These are phyloP conservation scores for Sugiyamaella boreocaroliniensis DNA, from an alignment of 805 yeast species.

Conservation along the genomic window DNA sequence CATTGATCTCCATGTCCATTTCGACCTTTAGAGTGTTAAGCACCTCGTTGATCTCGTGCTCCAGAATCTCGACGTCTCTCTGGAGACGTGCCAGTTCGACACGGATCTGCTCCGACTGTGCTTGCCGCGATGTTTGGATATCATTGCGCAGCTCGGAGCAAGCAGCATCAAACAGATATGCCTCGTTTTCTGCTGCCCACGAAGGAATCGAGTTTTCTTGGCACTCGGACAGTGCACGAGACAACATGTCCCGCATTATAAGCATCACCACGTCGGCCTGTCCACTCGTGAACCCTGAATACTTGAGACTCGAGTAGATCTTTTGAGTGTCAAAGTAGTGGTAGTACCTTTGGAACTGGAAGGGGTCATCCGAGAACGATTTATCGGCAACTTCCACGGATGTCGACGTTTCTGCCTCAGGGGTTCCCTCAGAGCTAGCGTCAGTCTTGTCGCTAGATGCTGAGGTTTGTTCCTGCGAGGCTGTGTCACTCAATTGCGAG, in stretches of 20 bases:
- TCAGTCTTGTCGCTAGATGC: too few species aligned
- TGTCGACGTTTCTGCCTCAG: background rate
- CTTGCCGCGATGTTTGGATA: conserved; percentile 62
- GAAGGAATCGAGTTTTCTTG: conserved; percentile 34
- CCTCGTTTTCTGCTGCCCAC: conserved; percentile 79
- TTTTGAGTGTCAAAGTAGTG: conserved; percentile 54
- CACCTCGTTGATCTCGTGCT: conserved; percentile 67
- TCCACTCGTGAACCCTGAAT: conserved; percentile 51
- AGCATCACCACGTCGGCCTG: conserved; percentile 58
- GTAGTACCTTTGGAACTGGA: conserved; percentile 10
- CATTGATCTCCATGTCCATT: conserved; percentile 74
- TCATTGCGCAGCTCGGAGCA: conserved; percentile 80
- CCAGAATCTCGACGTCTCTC: conserved; percentile 61
- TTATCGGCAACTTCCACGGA: background rate
- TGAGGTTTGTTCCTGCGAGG: too few species aligned
- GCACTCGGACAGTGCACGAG: conserved; percentile 29
- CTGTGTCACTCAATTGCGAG: too few species aligned
- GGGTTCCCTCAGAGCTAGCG: too few species aligned
- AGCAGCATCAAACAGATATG: conserved; percentile 85
- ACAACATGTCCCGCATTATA: conserved; percentile 34
- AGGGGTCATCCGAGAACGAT: background rate
- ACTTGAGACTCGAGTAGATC: conserved; percentile 46
- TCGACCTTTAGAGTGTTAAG: conserved; percentile 62
- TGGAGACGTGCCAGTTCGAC: conserved; percentile 62
- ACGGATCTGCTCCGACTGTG: conserved; percentile 59